phyloP scores from a whole-genome alignment of 345 rosid genomes.

The Citrus mangshanensis region DNA sequence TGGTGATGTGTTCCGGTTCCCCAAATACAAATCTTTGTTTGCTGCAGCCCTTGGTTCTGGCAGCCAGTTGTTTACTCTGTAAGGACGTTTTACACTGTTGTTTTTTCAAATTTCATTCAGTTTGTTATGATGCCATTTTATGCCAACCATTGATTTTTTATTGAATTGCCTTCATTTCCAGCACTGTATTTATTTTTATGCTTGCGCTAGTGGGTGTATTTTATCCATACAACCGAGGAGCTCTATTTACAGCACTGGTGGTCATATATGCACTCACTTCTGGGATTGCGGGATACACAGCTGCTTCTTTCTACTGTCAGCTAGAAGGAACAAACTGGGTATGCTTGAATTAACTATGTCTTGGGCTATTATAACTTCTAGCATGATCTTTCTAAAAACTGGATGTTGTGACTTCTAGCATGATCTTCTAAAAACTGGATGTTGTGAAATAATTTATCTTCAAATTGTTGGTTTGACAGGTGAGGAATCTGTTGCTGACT shows the following conservation, averaged over 20 bases:
- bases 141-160: not conserved
- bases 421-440: not conserved
- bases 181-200: conserved; percentile 74
- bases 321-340: conserved; percentile 95
- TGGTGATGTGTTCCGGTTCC: conserved; percentile 83
- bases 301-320: conserved; percentile 84
- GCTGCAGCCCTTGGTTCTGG: conserved; percentile 84
- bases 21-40: conserved; percentile 64
- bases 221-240: conserved; percentile 92
- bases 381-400: not conserved
- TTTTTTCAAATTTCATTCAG: not conserved
- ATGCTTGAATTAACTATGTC: conserved; percentile 7
- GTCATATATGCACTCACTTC: conserved; percentile 87
- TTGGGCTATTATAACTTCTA: not conserved
- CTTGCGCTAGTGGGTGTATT: conserved; percentile 89
- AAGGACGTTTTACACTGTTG: conserved; percentile 22
- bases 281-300: conserved; percentile 81
- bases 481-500: conserved; percentile 71
- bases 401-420: not conserved
- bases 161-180: conserved; percentile 19
- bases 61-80: conserved; percentile 76
- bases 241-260: conserved; percentile 83
- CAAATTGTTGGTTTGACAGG: conserved; percentile 36
- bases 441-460: not conserved
- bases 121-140: conserved; percentile 4